phyloP scores from a whole-genome alignment of 2,329 filamentous ascomycete genomes.

The Albifimbria verrucaria region DNA sequence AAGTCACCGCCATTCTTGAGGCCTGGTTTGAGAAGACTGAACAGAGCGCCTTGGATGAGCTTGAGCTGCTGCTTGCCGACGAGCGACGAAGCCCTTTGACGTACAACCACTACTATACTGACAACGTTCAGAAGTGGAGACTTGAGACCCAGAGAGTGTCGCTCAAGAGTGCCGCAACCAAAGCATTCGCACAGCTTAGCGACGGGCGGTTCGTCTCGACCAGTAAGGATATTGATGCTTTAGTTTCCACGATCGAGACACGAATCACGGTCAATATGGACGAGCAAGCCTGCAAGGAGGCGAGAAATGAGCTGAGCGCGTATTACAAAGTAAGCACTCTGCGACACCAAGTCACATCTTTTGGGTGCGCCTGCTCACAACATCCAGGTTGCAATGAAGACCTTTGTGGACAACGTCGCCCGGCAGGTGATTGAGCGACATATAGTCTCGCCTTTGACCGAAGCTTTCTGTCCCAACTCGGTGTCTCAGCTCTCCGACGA shows the following conservation, averaged over 20 bases:
- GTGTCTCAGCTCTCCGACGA: not conserved
- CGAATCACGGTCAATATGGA: constrained; percentile 13
- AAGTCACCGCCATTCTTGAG: constrained; percentile 5
- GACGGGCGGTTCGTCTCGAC: constrained; percentile 7
- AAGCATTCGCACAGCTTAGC: constrained; percentile 1
- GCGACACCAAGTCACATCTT: not conserved
- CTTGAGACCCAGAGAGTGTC: constrained; percentile 6
- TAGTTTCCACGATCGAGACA: constrained; percentile 6
- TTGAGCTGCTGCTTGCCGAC: constrained; percentile 10
- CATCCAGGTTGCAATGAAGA: constrained; percentile 14
- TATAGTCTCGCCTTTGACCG: constrained; percentile 11
- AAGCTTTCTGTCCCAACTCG: constrained; percentile 5
- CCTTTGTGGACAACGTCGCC: constrained; percentile 20
- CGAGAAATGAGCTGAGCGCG: constrained; percentile 12
- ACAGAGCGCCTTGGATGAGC: constrained; percentile 5
- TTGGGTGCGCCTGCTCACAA: not conserved
- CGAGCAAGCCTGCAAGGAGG: constrained; percentile 14
- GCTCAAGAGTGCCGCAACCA: constrained; percentile 1
- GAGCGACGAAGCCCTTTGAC: constrained; percentile 11
- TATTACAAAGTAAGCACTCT: constrained; percentile 17
- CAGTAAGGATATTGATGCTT: constrained; percentile 4
- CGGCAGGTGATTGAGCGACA: constrained; percentile 19
- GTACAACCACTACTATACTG: constrained; percentile 15
- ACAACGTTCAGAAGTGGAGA: constrained; percentile 10
- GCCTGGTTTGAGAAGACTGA: constrained; percentile 6